phyloP scores from a whole-genome alignment of 805 yeast species.

The Schwanniomyces vanrijiae region DNA sequence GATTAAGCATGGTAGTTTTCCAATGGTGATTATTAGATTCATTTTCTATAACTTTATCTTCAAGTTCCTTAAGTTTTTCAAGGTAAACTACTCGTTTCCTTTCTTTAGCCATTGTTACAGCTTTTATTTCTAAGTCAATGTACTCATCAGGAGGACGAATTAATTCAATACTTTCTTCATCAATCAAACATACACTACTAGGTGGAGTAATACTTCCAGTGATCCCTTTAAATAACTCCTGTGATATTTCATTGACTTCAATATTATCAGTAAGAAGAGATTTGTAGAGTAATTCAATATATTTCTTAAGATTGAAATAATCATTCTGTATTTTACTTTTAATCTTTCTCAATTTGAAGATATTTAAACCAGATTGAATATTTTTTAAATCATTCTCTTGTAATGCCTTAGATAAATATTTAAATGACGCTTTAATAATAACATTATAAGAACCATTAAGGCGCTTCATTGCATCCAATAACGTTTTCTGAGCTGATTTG shows the following conservation, averaged over 20 bases:
- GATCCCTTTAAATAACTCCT: conserved; percentile 44
- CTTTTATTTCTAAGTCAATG: conserved; percentile 57
- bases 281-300: conserved; percentile 48
- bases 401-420: conserved; percentile 50
- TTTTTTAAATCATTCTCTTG: conserved; percentile 49
- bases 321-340: conserved; percentile 59
- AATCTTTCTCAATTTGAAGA: conserved; percentile 59
- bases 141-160: conserved; percentile 63
- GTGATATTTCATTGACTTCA: conserved; percentile 55
- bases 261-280: conserved; percentile 59
- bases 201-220: conserved; percentile 31
- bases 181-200: conserved; percentile 48
- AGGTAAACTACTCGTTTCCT: conserved; percentile 48
- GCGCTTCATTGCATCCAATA: conserved; percentile 69
- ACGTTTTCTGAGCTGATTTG: conserved; percentile 63
- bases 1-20: conserved; percentile 51
- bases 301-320: conserved; percentile 47
- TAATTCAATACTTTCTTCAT: conserved; percentile 38
- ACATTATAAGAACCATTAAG: conserved; percentile 63
- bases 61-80: conserved; percentile 42
- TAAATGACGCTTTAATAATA: conserved; percentile 52
- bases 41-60: conserved; percentile 27
- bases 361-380: conserved; percentile 62
- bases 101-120: conserved; percentile 63
- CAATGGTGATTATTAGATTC: conserved; percentile 47